Percentiles rank a stretch among this genome's conserved stretches.
These are phyloP conservation scores for Dissoconium aciculare DNA, from an alignment of 2,329 filamentous ascomycete species.

Conservation along the genomic window DNA sequence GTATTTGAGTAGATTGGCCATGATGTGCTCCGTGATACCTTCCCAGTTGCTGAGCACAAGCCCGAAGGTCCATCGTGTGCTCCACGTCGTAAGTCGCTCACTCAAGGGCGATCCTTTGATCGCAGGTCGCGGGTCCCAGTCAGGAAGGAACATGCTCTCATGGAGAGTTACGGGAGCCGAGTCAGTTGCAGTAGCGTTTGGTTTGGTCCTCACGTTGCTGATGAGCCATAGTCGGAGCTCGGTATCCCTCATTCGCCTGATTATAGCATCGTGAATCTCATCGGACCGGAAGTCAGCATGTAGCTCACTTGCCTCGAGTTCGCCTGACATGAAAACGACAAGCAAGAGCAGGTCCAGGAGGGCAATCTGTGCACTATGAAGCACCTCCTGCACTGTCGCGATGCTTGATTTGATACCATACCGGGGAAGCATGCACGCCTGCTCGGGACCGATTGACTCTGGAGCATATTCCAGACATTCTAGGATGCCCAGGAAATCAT, in stretches of 20 bases:
- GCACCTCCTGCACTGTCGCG: slow-evolving; percentile 62
- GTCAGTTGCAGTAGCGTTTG: slow-evolving; percentile 4
- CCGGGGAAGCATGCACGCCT: slow-evolving; percentile 43
- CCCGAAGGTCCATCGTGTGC: slow-evolving; percentile 30
- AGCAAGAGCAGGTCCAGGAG: slow-evolving; percentile 73
- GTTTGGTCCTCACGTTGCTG: slow-evolving; percentile 29
- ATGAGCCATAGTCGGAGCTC: slow-evolving; percentile 60
- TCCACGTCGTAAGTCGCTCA: slow-evolving; percentile 31
- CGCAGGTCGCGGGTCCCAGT: slow-evolving; percentile 24
- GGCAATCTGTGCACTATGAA: slow-evolving; percentile 56
- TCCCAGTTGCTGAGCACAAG: slow-evolving; percentile 27
- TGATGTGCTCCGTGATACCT: slow-evolving; percentile 25
- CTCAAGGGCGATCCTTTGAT: slow-evolving; percentile 11
- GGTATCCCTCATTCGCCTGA: slow-evolving; percentile 56
- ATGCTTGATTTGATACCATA: slow-evolving; percentile 65
- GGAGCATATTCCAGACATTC: slow-evolving; percentile 31
- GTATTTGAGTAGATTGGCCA: slow-evolving; percentile 31
- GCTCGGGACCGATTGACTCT: slow-evolving; percentile 25
- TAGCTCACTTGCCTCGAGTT: slow-evolving; percentile 59
- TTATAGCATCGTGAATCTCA: slow-evolving; percentile 51
- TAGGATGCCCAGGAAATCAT: slow-evolving; percentile 38
- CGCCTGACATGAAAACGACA: slow-evolving; percentile 72
- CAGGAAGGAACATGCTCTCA: slow-evolving; percentile 27
- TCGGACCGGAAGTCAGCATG: slow-evolving; percentile 47
- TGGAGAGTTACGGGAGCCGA: slow-evolving; percentile 21